Evolutionary conservation across 1,284 basidiomycete genomes (phyloP).

Genomic region (Melampsora larici-populina): DNA sequence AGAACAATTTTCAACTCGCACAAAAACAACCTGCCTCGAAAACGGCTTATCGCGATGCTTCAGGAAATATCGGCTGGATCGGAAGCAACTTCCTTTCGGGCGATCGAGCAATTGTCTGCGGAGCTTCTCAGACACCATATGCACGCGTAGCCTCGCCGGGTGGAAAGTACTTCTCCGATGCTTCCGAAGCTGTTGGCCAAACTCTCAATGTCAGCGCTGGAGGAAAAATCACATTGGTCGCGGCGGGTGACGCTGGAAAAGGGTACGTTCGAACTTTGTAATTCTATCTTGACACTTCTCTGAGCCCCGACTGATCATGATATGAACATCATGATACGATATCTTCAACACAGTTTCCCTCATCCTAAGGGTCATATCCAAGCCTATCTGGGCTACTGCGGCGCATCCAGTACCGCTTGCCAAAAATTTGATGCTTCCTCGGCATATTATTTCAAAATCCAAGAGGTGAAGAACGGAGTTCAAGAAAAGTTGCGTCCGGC

Average conservation of each 20-base stretch:
- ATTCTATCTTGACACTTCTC: not conserved
- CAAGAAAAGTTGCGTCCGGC: slow-evolving; percentile 8
- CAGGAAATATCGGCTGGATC: slow-evolving; percentile 34
- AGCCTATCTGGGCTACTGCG: slow-evolving; percentile 32
- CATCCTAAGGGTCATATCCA: not conserved
- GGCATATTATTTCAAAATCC: slow-evolving; percentile 34
- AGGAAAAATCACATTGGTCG: slow-evolving; percentile 22
- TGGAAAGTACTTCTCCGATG: slow-evolving; percentile 24
- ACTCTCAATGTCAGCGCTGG: slow-evolving; percentile 34
- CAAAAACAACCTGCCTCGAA: slow-evolving; percentile 29
- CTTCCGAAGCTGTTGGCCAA: slow-evolving; percentile 18
- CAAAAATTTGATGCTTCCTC: slow-evolving; percentile 33
- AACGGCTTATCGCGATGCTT: slow-evolving; percentile 33
- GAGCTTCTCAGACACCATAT: slow-evolving; percentile 28
- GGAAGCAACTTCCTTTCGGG: slow-evolving; percentile 36
- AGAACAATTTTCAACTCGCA: slow-evolving; percentile 17
- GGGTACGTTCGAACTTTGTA: slow-evolving; percentile 18
- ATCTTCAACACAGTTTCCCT: not conserved
- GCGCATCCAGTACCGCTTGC: slow-evolving; percentile 14
- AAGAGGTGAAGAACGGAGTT: slow-evolving; percentile 18
- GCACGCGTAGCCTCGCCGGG: slow-evolving; percentile 19
- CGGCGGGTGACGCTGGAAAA: slow-evolving; percentile 26
- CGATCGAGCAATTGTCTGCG: slow-evolving; percentile 30
- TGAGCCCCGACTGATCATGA: not conserved
- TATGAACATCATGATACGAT: not conserved